phyloP scores from a whole-genome alignment of 2,329 filamentous ascomycete species.

The Scedosporium dehoogii region DNA sequence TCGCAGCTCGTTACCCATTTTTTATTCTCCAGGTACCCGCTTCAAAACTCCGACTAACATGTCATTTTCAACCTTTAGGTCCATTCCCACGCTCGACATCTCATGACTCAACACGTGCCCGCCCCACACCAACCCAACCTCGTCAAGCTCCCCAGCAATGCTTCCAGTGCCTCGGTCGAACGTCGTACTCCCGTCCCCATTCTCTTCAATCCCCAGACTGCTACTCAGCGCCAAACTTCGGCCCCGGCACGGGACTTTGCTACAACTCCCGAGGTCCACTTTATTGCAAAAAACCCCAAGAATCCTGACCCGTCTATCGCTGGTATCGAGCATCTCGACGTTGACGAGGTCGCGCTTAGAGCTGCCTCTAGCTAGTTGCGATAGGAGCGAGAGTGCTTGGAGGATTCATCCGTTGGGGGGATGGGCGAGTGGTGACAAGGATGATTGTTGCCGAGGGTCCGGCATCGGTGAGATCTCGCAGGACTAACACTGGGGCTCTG shows the following conservation, averaged over 20 bases:
- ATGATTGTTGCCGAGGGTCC: no score
- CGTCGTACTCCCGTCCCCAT: slow-evolving; percentile 6
- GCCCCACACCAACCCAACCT: neutral
- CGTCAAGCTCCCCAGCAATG: neutral
- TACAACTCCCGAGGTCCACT: neutral
- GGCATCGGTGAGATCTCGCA: neutral
- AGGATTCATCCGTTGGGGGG: neutral
- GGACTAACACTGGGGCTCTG: neutral
- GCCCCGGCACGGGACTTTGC: neutral
- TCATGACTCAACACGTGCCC: slow-evolving; percentile 3
- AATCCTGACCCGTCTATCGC: neutral
- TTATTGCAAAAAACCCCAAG: neutral
- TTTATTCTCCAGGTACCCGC: neutral
- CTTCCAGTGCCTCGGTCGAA: neutral
- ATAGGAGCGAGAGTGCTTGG: neutral
- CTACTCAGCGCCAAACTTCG: neutral
- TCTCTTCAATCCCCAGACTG: slow-evolving; percentile 1
- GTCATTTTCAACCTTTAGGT: neutral
- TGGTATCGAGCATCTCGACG: slow-evolving; percentile 1
- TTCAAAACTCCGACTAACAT: neutral
- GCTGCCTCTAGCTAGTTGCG: neutral
- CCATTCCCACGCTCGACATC: neutral
- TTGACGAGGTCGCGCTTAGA: slow-evolving; percentile 4
- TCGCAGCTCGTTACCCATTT: neutral
- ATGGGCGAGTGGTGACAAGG: no score